phyloP scores from a whole-genome alignment of 192 early-diverging fungal species.

The Podila epigama region DNA sequence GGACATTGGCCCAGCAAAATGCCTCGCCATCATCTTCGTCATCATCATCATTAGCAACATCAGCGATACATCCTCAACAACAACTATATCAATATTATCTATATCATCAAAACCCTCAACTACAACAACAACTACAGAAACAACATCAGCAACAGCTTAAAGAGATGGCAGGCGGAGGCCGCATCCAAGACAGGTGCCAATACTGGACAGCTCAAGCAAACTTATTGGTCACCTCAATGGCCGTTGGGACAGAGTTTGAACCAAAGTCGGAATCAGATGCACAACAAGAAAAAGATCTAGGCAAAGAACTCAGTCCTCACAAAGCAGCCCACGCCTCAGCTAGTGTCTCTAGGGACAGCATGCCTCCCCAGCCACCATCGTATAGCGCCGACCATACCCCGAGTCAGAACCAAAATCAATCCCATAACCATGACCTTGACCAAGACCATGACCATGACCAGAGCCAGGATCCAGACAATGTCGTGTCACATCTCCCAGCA shows the following conservation, averaged over 20 bases:
- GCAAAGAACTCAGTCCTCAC: neutral
- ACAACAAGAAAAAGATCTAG: neutral
- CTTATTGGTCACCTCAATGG: slow-evolving; percentile 22
- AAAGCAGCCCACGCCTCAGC: too few species aligned
- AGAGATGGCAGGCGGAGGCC: too few species aligned
- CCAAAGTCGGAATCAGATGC: neutral
- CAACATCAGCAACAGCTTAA: neutral
- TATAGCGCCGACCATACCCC: too few species aligned
- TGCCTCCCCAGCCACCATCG: too few species aligned
- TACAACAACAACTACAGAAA: neutral
- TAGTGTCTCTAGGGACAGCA: too few species aligned
- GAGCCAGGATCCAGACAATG: too few species aligned
- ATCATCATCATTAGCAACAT: neutral
- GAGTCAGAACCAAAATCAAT: too few species aligned
- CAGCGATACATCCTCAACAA: too few species aligned
- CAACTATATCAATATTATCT: neutral
- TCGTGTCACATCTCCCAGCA: too few species aligned
- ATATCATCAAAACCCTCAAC: neutral
- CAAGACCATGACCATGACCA: neutral
- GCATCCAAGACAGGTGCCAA: slow-evolving; percentile 8
- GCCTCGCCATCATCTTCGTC: neutral
- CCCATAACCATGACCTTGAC: neutral
- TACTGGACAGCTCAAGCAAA: slow-evolving; percentile 34
- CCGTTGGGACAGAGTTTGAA: slow-evolving; percentile 25
- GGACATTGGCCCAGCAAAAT: too few species aligned